phyloP scores from a whole-genome alignment of 2,329 filamentous ascomycete species.

The Tricladium varicosporioides region DNA sequence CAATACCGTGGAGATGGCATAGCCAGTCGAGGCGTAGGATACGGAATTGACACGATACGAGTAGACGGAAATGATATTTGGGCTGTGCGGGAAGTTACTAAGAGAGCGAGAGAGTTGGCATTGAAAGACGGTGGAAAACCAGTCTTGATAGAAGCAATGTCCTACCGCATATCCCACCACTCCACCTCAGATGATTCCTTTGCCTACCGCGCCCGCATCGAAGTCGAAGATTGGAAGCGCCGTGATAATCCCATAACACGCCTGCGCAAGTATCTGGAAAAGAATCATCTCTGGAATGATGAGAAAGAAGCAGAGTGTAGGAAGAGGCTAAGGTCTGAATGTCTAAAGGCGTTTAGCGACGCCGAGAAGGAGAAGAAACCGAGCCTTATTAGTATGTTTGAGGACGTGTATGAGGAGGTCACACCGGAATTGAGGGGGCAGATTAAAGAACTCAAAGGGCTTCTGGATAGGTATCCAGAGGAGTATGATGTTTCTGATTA shows the following conservation, averaged over 20 bases:
- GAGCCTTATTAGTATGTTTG: constrained; percentile 69
- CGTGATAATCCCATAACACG: constrained; percentile 86
- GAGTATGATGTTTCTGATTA: constrained; percentile 84
- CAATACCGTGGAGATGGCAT: constrained; percentile 93
- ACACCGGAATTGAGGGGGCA: constrained; percentile 77
- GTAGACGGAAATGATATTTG: constrained; percentile 95
- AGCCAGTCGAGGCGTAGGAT: constrained; percentile 80
- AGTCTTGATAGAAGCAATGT: constrained; percentile 94
- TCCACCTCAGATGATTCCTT: constrained; percentile 97
- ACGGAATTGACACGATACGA: constrained; percentile 90
- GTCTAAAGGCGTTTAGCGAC: constrained; percentile 79
- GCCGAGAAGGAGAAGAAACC: constrained; percentile 83
- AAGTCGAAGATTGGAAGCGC: constrained; percentile 93
- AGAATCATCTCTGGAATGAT: constrained; percentile 80
- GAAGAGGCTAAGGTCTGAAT: constrained; percentile 64
- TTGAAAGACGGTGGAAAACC: constrained; percentile 42
- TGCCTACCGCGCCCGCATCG: constrained; percentile 87
- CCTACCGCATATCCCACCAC: constrained; percentile 96
- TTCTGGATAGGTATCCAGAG: constrained; percentile 81
- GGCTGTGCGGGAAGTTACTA: constrained; percentile 78
- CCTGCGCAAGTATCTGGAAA: constrained; percentile 87
- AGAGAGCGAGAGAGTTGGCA: constrained; percentile 71
- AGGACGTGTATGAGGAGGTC: constrained; percentile 84
- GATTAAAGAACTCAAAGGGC: constrained; percentile 70
- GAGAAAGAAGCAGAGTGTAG: constrained; percentile 73